phyloP scores from a whole-genome alignment of 108 stramenopile species.

The Aurantiochytrium sp. region DNA sequence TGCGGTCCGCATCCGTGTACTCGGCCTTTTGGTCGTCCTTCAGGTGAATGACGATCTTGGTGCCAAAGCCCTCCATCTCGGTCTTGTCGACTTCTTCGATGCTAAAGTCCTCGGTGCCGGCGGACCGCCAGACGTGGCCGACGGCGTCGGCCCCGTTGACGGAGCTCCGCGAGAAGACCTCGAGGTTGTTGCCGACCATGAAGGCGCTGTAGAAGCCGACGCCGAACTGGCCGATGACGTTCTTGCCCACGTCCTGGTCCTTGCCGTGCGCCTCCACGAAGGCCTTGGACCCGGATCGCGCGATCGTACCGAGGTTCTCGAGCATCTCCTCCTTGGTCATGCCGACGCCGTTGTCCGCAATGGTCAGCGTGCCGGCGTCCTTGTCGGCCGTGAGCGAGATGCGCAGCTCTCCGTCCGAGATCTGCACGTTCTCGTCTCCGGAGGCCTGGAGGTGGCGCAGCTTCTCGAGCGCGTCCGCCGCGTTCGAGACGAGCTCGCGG shows the following conservation, averaged over 20 bases:
- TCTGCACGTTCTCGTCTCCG: neutral
- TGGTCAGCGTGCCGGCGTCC: conserved; percentile 79
- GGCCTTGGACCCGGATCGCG: conserved; percentile 81
- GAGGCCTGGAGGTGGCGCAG: conserved; percentile 75
- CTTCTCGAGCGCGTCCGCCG: conserved; percentile 92
- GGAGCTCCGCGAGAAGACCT: conserved; percentile 83
- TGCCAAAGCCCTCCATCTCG: conserved; percentile 60
- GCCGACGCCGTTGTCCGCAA: conserved; percentile 90
- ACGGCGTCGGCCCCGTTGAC: conserved; percentile 56
- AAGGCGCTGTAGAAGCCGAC: conserved; percentile 98
- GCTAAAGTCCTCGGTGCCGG: conserved; percentile 66
- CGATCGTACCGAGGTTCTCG: conserved; percentile 92
- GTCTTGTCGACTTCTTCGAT: conserved; percentile 54
- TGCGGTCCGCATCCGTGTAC: conserved; percentile 67
- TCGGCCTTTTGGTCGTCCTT: conserved; percentile 77
- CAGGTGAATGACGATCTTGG: conserved; percentile 74
- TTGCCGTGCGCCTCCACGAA: conserved; percentile 69
- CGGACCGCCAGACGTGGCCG: conserved; percentile 66
- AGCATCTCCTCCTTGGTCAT: conserved; percentile 86
- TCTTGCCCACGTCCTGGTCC: conserved; percentile 57
- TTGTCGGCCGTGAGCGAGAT: conserved; percentile 74
- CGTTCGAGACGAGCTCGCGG: conserved; percentile 93
- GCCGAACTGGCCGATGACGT: conserved; percentile 96
- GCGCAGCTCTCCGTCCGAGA: conserved; percentile 64
- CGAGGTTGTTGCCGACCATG: conserved; percentile 87